These are phyloP conservation scores for Penicillium sp. DNA, from an alignment of 2,329 filamentous ascomycete species.

Conservation along the genomic window DNA sequence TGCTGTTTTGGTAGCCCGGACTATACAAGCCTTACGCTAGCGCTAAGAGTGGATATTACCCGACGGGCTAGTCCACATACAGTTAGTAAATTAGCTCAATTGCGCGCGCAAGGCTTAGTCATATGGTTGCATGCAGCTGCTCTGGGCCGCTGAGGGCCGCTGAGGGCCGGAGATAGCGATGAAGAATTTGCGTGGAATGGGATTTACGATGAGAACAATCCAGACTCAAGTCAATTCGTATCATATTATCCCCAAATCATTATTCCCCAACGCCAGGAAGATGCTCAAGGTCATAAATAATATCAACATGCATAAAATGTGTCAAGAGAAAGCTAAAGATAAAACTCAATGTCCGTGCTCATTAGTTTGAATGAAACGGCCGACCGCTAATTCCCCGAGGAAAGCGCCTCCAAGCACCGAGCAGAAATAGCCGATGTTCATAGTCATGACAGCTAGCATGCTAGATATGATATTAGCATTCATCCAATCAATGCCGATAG, in stretches of 20 bases:
- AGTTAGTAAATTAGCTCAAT: conserved; percentile 10
- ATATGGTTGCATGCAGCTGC: neutral
- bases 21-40: neutral
- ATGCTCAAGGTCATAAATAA: neutral
- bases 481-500: neutral
- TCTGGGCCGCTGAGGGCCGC: neutral
- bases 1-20: neutral
- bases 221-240: neutral
- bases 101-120: neutral
- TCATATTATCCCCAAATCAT: neutral
- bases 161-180: neutral
- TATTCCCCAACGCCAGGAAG: neutral
- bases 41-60: neutral
- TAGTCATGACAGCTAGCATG: conserved; percentile 89
- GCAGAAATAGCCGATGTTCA: conserved; percentile 81
- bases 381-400: conserved; percentile 77
- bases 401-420: conserved; percentile 78
- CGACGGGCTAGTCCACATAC: neutral
- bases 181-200: neutral
- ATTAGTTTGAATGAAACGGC: conserved; percentile 59
- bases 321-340: neutral
- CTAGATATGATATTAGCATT: conserved; percentile 46
- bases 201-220: neutral
- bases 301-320: neutral
- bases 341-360: conserved; percentile 28